A percentile compares a stretch with the other conserved stretches of the same genome.
These are phyloP conservation scores for Naganishia randhawae DNA, from an alignment of 768 basidiomycete species.

Conservation along the genomic window DNA sequence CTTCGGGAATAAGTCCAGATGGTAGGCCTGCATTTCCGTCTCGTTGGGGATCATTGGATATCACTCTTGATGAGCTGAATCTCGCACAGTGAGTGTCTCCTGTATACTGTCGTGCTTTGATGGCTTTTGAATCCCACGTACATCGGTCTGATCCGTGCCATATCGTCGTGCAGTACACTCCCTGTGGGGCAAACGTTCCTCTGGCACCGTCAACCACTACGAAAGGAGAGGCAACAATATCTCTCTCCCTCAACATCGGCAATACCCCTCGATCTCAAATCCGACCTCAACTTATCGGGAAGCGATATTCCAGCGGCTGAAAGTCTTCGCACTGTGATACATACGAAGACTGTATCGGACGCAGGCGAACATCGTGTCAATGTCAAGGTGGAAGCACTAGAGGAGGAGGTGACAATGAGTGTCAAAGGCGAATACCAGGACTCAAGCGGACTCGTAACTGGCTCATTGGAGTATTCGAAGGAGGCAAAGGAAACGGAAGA, in stretches of 20 bases:
- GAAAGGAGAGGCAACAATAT: not conserved
- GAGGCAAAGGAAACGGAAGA: not conserved
- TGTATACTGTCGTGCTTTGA: no score
- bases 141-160: no score
- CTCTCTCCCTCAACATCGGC: not conserved
- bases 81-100: slow-evolving; percentile 36
- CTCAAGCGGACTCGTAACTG: not conserved
- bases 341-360: not conserved
- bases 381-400: not conserved
- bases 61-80: slow-evolving; percentile 38
- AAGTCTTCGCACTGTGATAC: not conserved
- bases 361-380: not conserved
- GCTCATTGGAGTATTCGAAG: not conserved
- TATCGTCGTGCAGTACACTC: slow-evolving; percentile 36
- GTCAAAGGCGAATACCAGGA: not conserved
- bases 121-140: not conserved
- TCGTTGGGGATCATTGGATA: slow-evolving; percentile 37
- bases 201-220: slow-evolving; percentile 41
- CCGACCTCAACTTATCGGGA: not conserved
- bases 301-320: not conserved
- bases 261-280: not conserved
- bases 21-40: slow-evolving; percentile 39
- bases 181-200: slow-evolving; percentile 49
- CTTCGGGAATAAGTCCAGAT: not conserved
- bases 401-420: not conserved